Evolutionary conservation across 202 grass and related monocot genomes (phyloP), one percentile per base, ranked within the genome.

Genomic region (Panicum virgatum): DNA sequence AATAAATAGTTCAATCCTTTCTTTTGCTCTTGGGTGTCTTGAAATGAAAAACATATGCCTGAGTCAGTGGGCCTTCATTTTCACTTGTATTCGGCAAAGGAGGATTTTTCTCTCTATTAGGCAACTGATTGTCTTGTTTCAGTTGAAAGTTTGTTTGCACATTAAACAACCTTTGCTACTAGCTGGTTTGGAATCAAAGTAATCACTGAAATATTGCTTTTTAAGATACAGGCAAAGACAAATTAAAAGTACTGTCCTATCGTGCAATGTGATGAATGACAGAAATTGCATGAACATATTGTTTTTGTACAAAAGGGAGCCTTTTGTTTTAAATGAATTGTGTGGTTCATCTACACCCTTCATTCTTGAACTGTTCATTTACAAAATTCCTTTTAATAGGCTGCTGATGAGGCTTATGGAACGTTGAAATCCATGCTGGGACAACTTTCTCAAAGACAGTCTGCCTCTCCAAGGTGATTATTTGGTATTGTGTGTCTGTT

Each of bases 371-470:
- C 54, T 25, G 2, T n/a, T 78, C 13, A 78, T 56, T 86, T 53
- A 66, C 66, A 67, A 52, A 15, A 77, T 66, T 26, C 66, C 22
- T 12, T 86, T 63, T 75, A 88, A 71, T 84, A 94, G 94, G 94
- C 91, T 82, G 92, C 95, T 77, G 84, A 84, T 73, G 90, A 84
- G 72, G 95, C 92, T 36, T 88, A 92, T 52, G 84, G 78, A 88
- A 86, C 73, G 20, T 84, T 97, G 81, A 94, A 85, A 84, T 91
- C 85, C 63, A 92, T 91, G 90, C 88, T 84, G 32, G 79, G 88
- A 80, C 92, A 91, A 81, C 75, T 87, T 75, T 34, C 86, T 57
- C 86, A 80, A 32, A 91, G 90, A 79, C 79, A 72, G 15, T 73
- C 94, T 72, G 89, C 66, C 78, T 84, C 88, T 85, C 90, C 88